These are phyloP conservation scores for Podosphaera aphanis DNA, from an alignment of 2,329 filamentous ascomycete species.

Conservation along the genomic window DNA sequence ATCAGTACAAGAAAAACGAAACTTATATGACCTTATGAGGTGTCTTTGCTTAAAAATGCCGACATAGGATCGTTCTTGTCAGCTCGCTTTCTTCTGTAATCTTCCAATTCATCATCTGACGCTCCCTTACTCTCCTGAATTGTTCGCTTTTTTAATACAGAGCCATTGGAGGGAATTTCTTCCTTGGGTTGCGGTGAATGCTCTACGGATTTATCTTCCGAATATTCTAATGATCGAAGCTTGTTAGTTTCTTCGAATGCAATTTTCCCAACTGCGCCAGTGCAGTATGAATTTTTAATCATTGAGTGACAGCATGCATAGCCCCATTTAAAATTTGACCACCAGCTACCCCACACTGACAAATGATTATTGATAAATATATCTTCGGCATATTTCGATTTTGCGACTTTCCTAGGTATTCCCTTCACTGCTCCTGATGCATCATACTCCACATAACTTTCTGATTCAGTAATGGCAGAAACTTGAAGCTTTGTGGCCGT, in stretches of 20 bases:
- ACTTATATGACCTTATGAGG: not conserved
- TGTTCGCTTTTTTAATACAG: constrained; percentile 41
- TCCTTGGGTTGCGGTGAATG: constrained; percentile 12
- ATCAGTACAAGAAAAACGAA: too few species aligned
- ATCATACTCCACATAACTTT: constrained; percentile 84
- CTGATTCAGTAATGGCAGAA: constrained; percentile 53
- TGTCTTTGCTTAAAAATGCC: not conserved
- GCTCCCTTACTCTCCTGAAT: constrained; percentile 57
- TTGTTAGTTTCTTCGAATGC: constrained; percentile 59
- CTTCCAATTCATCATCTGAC: constrained; percentile 66
- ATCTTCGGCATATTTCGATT: constrained; percentile 83
- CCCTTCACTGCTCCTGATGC: constrained; percentile 77
- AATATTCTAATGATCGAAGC: constrained; percentile 23
- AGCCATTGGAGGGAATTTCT: constrained; percentile 8
- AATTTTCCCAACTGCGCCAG: constrained; percentile 63
- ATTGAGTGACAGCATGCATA: constrained; percentile 87
- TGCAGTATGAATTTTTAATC: constrained; percentile 94
- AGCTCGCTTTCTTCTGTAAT: constrained; percentile 53
- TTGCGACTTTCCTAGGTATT: constrained; percentile 48
- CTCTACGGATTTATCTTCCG: constrained; percentile 14
- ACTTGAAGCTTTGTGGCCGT: constrained; percentile 39
- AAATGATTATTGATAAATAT: constrained; percentile 76
- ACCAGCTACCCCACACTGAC: constrained; percentile 92
- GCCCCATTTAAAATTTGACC: constrained; percentile 85
- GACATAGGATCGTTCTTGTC: constrained; percentile 23